Evolutionary conservation across 345 rosid species (phyloP).

Genomic region (Salix caprea): DNA sequence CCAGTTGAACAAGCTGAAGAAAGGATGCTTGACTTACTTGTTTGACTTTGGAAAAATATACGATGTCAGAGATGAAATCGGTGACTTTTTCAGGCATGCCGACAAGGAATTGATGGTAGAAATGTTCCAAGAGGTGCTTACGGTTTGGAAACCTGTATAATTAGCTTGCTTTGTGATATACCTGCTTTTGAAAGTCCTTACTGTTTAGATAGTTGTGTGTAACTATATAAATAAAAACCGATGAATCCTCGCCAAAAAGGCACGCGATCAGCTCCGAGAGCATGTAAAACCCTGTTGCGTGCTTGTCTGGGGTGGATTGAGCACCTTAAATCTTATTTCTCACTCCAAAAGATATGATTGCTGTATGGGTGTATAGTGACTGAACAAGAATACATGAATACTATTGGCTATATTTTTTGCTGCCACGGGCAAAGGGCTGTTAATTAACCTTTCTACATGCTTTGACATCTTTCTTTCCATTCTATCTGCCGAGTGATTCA

Average conservation of each 20-base stretch:
- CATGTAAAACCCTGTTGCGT: neutral
- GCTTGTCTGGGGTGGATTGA: neutral
- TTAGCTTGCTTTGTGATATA: neutral
- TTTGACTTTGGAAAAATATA: conserved; percentile 88
- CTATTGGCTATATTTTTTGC: neutral
- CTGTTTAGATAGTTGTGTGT: neutral
- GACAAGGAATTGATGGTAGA: conserved; percentile 79
- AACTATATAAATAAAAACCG: neutral
- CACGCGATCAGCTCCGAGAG: neutral
- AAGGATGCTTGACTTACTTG: conserved; percentile 76
- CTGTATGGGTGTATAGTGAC: neutral
- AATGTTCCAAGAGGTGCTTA: conserved; percentile 86
- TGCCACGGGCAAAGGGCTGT: conserved; percentile 37
- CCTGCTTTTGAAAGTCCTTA: neutral
- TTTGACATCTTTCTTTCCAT: no score
- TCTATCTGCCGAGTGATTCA: no score
- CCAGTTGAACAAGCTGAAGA: conserved; percentile 73
- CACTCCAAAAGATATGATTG: neutral
- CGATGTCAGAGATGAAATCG: conserved; percentile 73
- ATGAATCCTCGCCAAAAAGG: neutral
- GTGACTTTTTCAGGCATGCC: conserved; percentile 68
- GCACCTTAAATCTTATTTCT: neutral
- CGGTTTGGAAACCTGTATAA: conserved; percentile 68
- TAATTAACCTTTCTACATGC: neutral
- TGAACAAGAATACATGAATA: no score